Evolutionary conservation across 331 rosid species (phyloP), one percentile per base, ranked within the genome.

Genomic region (Pyracantha coccinea): DNA sequence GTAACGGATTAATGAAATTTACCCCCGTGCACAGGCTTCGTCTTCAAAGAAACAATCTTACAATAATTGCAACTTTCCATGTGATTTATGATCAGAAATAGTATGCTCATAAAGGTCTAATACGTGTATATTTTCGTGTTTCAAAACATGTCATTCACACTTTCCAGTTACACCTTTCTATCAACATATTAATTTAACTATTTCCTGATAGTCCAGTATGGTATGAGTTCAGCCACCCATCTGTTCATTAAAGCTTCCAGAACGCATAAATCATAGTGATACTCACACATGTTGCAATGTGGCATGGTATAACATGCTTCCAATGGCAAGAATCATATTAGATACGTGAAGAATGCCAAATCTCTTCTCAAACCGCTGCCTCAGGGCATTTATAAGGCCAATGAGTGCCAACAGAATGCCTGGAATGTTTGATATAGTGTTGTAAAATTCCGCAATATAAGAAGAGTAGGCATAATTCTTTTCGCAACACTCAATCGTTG

Each of bases 301-400:
- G 63, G 96, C 94, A 82, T 92, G 97, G 89, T 86, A 88, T 79
- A 88, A 64, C 92, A 92, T 88, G 82, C 89, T 92, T 75, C 97
- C 97, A 38, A 90, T 80, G 74, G 96, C 92, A 73, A 92, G 89
- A 62, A 89, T 81, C 96, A 92, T 88, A 79, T 90, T 90, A 27
- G 96, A 87, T 77, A 92, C n/a, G 41, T 90, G 92, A 82, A 92
- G 96, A 65, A 92, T 87, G 33, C 90, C 83, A 85, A 92, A 90
- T 68, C 97, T 88, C 88, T 90, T 92, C 89, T 92, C 97, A 74
- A 92, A 92, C 73, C 89, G 91, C 75, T 90, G 94, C 47, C 85
- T 82, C 23, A 88, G 59, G 67, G 92, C 92, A 90, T 79, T 88
- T 83, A 87, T 80, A 77, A 92, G 94, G 72, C 97, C 97, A 69